Evolutionary conservation across 495 filamentous ascomycete genomes (phyloP).

Genomic region (Lasiosphaeria ovina): DNA sequence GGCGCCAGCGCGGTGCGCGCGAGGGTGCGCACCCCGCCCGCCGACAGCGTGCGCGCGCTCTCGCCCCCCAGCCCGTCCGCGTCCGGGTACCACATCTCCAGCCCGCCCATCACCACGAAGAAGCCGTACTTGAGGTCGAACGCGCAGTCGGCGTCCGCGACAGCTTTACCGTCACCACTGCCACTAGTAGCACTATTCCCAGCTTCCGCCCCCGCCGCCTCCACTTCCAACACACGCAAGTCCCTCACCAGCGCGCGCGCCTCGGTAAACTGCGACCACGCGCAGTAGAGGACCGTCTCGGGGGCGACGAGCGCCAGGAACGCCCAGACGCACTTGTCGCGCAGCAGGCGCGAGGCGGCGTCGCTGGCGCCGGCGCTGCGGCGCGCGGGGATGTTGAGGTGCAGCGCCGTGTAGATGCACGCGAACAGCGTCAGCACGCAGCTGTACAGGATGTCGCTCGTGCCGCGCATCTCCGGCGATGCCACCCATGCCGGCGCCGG

Average conservation of each 20-base stretch:
- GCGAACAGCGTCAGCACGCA: constrained; percentile 13
- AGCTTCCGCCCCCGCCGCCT: background rate
- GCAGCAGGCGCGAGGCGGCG: background rate
- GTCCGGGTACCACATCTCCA: background rate
- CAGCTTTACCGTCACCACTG: background rate
- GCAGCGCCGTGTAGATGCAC: constrained; percentile 15
- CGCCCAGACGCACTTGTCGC: constrained; percentile 7
- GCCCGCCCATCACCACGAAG: constrained; percentile 14
- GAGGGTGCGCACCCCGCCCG: background rate
- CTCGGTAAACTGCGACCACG: constrained; percentile 1
- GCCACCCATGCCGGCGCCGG: constrained; percentile 5
- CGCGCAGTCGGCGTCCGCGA: background rate
- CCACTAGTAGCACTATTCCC: background rate
- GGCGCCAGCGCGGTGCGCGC: background rate
- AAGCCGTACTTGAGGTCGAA: constrained; percentile 14
- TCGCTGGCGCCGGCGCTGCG: background rate
- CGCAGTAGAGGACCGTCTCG: constrained; percentile 11
- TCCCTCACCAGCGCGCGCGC: background rate
- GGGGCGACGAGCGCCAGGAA: constrained; percentile 10
- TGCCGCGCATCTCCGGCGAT: constrained; percentile 5
- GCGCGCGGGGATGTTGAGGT: constrained; percentile 14
- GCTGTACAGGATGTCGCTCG: constrained; percentile 3
- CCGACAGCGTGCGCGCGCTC: background rate
- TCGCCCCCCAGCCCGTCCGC: background rate
- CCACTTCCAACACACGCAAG: background rate